Percentiles rank a stretch among this genome's conserved stretches.
Conservation (phyloP, 1,284 basidiomycete genomes). For the Cryptococcus sp. region DNA sequence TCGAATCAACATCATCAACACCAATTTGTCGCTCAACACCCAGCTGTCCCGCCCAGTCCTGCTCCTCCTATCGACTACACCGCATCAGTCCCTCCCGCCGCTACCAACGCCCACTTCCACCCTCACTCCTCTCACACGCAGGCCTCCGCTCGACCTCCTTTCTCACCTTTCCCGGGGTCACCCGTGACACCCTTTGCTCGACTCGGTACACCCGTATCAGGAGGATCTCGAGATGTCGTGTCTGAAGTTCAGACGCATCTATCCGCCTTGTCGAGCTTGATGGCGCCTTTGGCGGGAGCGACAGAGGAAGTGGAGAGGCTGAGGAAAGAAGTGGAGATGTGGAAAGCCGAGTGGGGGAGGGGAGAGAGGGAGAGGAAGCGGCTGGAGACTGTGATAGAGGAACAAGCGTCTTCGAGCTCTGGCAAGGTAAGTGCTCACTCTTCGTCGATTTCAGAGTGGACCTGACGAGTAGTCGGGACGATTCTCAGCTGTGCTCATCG, state of each 20-base stretch:
- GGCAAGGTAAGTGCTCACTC: too few species aligned
- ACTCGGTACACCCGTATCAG: background rate
- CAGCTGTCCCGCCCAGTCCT: too few species aligned
- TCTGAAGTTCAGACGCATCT: constrained; percentile 21
- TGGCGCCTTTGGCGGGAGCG: constrained; percentile 21
- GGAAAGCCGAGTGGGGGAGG: constrained; percentile 31
- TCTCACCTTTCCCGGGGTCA: background rate
- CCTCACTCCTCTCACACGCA: background rate
- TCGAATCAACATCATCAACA: too few species aligned
- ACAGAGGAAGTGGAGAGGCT: constrained; percentile 35
- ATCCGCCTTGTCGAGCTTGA: constrained; percentile 16
- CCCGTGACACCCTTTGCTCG: background rate
- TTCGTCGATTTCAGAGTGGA: constrained; percentile 1
- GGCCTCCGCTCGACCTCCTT: too few species aligned
- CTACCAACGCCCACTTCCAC: background rate
- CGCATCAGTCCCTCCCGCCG: too few species aligned
- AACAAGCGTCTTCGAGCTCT: constrained; percentile 18
- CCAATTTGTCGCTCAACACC: too few species aligned
- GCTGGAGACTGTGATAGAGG: constrained; percentile 21
- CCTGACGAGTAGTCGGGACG: constrained; percentile 8
- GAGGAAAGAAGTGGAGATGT: constrained; percentile 37
- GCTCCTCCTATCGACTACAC: too few species aligned
- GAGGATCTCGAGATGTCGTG: background rate
- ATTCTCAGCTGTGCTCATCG: constrained; percentile 36
- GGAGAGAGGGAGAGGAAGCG: constrained; percentile 28